Evolutionary conservation across 805 yeast genomes (phyloP).

Genomic region (Candida suzukii): DNA sequence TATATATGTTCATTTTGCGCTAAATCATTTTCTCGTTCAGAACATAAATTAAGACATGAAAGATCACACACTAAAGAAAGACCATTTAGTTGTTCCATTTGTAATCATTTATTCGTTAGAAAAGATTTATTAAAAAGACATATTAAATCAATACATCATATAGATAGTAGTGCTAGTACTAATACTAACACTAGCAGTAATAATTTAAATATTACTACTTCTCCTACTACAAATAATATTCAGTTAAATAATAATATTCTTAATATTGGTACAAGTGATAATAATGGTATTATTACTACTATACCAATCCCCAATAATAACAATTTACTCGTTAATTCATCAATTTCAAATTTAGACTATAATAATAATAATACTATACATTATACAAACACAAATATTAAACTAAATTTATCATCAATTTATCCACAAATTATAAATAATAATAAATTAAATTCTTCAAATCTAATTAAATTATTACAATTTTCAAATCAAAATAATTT

Average conservation of each 20-base stretch:
- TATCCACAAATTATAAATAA: background rate
- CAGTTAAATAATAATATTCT: no score
- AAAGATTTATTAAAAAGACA: constrained; percentile 74
- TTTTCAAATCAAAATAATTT: no score
- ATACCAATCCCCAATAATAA: no score
- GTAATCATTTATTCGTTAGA: constrained; percentile 68
- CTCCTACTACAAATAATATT: no score
- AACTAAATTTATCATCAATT: no score
- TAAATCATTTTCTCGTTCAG: constrained; percentile 71
- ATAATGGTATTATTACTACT: no score
- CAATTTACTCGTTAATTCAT: no score
- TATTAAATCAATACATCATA: constrained; percentile 65
- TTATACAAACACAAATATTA: no score
- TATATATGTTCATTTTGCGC: constrained; percentile 78
- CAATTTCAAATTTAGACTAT: no score
- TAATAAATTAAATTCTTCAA: background rate
- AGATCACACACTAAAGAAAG: constrained; percentile 75
- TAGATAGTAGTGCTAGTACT: background rate
- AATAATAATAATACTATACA: no score
- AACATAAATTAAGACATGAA: constrained; percentile 73
- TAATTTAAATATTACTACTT: background rate
- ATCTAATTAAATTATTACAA: no score
- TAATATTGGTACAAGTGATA: no score
- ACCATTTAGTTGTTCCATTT: constrained; percentile 67
- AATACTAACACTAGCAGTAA: background rate